These are phyloP conservation scores for Elaeis oleifera DNA, from an alignment of 202 grass and related monocot genomes.

Conservation along the genomic window DNA sequence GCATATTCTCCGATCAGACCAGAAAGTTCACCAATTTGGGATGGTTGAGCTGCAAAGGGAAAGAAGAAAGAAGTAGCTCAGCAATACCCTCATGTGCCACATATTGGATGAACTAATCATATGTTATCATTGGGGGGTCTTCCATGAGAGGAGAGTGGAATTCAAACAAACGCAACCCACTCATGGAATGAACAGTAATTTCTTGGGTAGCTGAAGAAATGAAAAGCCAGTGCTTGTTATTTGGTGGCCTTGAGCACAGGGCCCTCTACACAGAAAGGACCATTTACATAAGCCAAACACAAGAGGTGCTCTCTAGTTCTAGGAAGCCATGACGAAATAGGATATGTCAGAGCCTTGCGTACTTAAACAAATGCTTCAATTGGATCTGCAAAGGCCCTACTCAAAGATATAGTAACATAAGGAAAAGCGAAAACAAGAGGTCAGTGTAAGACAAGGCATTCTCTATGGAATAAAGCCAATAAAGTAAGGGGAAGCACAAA, in stretches of 20 bases:
- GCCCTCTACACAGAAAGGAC: neutral
- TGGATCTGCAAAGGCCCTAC: constrained; percentile 22
- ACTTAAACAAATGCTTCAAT: constrained; percentile 2
- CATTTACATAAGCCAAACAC: constrained; percentile 7
- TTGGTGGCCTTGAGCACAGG: constrained; percentile 1
- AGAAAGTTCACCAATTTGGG: no score
- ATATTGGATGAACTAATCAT: no score
- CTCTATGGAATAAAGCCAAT: constrained; percentile 6
- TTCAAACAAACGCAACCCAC: no score
- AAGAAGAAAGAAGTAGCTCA: no score
- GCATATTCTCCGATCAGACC: no score
- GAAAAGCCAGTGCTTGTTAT: constrained; percentile 5
- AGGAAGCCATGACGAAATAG: neutral
- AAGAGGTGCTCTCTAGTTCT: neutral
- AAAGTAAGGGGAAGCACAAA: constrained; percentile 1
- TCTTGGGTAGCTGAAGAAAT: constrained; percentile 5
- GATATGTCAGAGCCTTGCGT: constrained; percentile 17
- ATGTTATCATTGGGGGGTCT: no score
- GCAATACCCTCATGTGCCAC: no score
- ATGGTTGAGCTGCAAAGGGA: no score
- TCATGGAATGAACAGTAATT: neutral
- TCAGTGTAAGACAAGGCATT: neutral
- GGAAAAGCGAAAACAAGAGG: neutral
- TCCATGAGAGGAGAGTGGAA: no score
- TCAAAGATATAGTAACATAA: neutral